Percentiles rank a stretch among this genome's conserved stretches.
These are phyloP conservation scores for Mycena vulgaris DNA, from an alignment of 768 basidiomycete genomes.

Conservation along the genomic window DNA sequence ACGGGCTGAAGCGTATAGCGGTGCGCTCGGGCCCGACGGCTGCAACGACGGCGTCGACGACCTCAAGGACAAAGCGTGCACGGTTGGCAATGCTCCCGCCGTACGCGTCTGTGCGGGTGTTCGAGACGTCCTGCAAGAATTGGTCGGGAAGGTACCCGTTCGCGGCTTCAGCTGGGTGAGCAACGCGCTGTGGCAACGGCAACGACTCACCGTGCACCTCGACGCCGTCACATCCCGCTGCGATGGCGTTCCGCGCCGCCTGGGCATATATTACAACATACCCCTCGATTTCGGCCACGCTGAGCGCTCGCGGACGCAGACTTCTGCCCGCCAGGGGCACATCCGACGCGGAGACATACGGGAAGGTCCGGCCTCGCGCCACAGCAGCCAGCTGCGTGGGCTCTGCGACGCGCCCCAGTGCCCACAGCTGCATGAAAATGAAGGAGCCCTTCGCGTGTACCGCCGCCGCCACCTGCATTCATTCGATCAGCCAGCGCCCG, in stretches of 20 bases:
- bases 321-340: slow-evolving; percentile 35
- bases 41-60: slow-evolving; percentile 58
- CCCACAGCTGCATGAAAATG: slow-evolving; percentile 64
- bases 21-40: slow-evolving; percentile 60
- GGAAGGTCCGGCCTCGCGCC: slow-evolving; percentile 42
- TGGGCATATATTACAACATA: slow-evolving; percentile 46
- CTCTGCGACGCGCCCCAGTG: slow-evolving; percentile 55
- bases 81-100: slow-evolving; percentile 68
- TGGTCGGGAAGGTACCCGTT: slow-evolving; percentile 55
- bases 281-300: slow-evolving; percentile 50
- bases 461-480: slow-evolving; percentile 51
- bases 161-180: neutral
- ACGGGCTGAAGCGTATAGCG: slow-evolving; percentile 59
- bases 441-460: slow-evolving; percentile 65
- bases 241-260: slow-evolving; percentile 53
- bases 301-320: slow-evolving; percentile 33
- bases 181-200: slow-evolving; percentile 4
- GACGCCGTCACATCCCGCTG: slow-evolving; percentile 57
- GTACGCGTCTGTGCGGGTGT: slow-evolving; percentile 65
- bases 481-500: slow-evolving; percentile 10
- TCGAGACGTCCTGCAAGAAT: slow-evolving; percentile 58
- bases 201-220: slow-evolving; percentile 42
- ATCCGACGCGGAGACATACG: slow-evolving; percentile 46
- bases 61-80: slow-evolving; percentile 62
- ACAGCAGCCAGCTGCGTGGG: slow-evolving; percentile 38